Percentiles rank a stretch among this genome's conserved stretches.
Evolutionary conservation across 1,139 yeast genomes (phyloP).

Genomic region (Blastobotrys indianensis): DNA sequence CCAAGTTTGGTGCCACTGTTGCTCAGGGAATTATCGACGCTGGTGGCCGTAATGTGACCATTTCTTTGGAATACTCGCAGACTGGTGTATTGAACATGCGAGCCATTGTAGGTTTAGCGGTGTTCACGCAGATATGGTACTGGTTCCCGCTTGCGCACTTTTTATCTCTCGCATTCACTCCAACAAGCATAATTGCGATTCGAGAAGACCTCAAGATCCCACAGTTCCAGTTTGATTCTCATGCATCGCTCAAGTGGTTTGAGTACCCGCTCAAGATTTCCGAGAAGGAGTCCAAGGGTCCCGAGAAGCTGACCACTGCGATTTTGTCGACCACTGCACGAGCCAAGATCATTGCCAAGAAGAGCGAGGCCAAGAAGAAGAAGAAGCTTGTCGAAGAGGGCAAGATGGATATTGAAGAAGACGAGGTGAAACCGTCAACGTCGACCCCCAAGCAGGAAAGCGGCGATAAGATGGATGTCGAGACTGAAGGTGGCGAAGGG

Average conservation of each 20-base stretch:
- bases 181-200: slow-evolving; percentile 87
- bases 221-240: slow-evolving; percentile 72
- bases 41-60: slow-evolving; percentile 97
- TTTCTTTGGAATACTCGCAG: slow-evolving; percentile 81
- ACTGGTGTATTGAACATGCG: slow-evolving; percentile 86
- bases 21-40: slow-evolving; percentile 98
- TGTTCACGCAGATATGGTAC: slow-evolving; percentile 94
- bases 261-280: slow-evolving; percentile 88
- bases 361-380: slow-evolving; percentile 44
- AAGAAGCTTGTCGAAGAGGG: slow-evolving; percentile 43
- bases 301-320: slow-evolving; percentile 88
- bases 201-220: slow-evolving; percentile 84
- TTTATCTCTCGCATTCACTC: slow-evolving; percentile 83
- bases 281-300: slow-evolving; percentile 72
- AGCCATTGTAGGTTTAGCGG: slow-evolving; percentile 86
- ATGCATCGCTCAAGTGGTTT: slow-evolving; percentile 71
- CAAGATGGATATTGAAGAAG: slow-evolving; percentile 19
- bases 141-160: slow-evolving; percentile 98
- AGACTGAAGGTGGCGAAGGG: neutral
- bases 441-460: slow-evolving; percentile 24
- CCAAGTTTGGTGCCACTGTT: slow-evolving; percentile 94
- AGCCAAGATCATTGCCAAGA: slow-evolving; percentile 88
- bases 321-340: slow-evolving; percentile 88
- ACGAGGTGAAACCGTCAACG: slow-evolving; percentile 17
- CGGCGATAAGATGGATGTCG: neutral